Evolutionary conservation across 1,284 basidiomycete genomes (phyloP), one percentile per base, ranked within the genome.

Genomic region (Neonothopanus nambi): DNA sequence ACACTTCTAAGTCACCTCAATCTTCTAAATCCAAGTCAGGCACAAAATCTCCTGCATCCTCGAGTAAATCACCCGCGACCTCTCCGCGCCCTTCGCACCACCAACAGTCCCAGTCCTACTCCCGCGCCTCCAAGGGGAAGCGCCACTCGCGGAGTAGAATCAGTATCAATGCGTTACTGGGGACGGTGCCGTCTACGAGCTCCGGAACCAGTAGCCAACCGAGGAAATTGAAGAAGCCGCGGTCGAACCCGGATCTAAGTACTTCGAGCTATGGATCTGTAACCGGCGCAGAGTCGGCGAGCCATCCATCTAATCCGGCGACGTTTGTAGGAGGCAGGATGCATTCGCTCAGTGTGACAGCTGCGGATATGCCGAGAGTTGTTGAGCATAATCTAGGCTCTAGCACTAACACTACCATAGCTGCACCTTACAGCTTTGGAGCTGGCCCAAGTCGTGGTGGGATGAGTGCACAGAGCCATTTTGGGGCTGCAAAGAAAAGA

Each of bases 261-360:
- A 26, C 43, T 7, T 48, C 51, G 17, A 30, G 43, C 23, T 18
- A 18, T 36, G 26, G 33, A 30, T 20, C 33, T 33, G 21, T 7
- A n/a, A 38, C 15, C 12, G n/a, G n/a, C 36, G 23, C 13, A 8
- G 38, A n/a, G 30, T 13, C 9, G 3, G 17, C 21, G 38, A 40
- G 17, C 38, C 38, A 40, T 40, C 38, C 24, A 33, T 28, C 13
- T 9, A 11, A 8, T 13, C 9, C 30, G 9, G 30, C 9, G 30
- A 13, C 30, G 13, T 33, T 11, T 33, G 28, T 36, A 17, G 40
- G 43, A 0, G 83, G 84, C 26, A 81, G 88, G 20, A 80, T 76
- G 2, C 88, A 90, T 63, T 89, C 88, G 5, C 84, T 89, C 57
- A 90, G 87, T 63, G 87, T 91, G 17, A 90, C 88, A 0, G 82